A percentile compares a stretch with the other conserved stretches of the same genome.
phyloP scores from a whole-genome alignment of 2,329 filamentous ascomycete species.

The Pyrenophora seminiperda region DNA sequence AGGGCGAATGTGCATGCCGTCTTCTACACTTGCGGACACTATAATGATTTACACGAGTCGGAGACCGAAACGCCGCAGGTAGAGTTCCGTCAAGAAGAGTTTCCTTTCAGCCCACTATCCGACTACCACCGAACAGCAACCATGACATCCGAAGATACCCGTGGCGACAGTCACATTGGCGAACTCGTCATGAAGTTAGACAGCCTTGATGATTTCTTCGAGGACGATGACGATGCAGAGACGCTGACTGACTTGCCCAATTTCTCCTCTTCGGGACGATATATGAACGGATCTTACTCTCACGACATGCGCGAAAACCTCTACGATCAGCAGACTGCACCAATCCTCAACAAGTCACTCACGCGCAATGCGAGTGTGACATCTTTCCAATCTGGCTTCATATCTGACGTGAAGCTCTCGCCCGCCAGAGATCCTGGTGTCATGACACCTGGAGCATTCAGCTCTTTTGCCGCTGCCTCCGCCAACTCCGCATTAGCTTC shows the following conservation, averaged over 20 bases:
- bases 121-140: slow-evolving; percentile 81
- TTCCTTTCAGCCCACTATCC: slow-evolving; percentile 72
- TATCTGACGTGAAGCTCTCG: slow-evolving; percentile 68
- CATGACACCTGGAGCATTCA: slow-evolving; percentile 64
- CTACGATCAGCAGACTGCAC: slow-evolving; percentile 91
- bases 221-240: slow-evolving; percentile 50
- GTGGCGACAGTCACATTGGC: slow-evolving; percentile 73
- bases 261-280: slow-evolving; percentile 41
- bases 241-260: slow-evolving; percentile 41
- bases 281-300: slow-evolving; percentile 32
- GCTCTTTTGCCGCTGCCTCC: slow-evolving; percentile 40
- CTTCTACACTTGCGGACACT: slow-evolving; percentile 83
- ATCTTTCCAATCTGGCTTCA: slow-evolving; percentile 85
- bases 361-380: slow-evolving; percentile 71
- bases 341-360: slow-evolving; percentile 83
- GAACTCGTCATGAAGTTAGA: slow-evolving; percentile 73
- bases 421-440: slow-evolving; percentile 58
- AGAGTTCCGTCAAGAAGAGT: slow-evolving; percentile 91
- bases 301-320: slow-evolving; percentile 67
- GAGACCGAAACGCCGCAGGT: slow-evolving; percentile 79
- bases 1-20: slow-evolving; percentile 92
- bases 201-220: slow-evolving; percentile 62
- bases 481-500: slow-evolving; percentile 28
- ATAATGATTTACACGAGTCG: slow-evolving; percentile 55
- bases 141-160: slow-evolving; percentile 86